phyloP scores from a whole-genome alignment of 2,329 filamentous ascomycete species.

The Venturia effusa region DNA sequence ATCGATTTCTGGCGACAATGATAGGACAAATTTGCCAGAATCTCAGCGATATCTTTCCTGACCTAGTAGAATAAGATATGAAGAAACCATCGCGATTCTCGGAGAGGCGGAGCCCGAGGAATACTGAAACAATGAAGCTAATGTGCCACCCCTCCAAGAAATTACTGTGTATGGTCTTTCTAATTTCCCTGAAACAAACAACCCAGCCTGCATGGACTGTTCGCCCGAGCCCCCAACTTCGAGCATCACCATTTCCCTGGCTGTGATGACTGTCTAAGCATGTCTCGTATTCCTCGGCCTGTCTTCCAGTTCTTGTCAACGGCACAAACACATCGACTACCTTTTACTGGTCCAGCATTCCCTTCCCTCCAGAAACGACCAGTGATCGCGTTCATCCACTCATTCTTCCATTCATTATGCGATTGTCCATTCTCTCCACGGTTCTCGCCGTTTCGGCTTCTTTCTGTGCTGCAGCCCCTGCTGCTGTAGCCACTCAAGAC shows the following conservation, averaged over 20 bases:
- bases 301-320: neutral
- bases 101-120: no score
- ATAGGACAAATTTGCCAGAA: no score
- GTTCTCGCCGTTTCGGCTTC: neutral
- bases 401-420: neutral
- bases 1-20: no score
- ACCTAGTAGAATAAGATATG: no score
- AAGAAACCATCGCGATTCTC: no score
- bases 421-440: neutral
- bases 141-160: no score
- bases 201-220: neutral
- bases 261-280: neutral
- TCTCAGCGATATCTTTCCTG: no score
- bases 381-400: neutral
- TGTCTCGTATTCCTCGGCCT: neutral
- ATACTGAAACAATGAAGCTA: no score
- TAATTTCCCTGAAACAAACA: neutral
- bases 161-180: no score
- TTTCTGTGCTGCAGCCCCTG: neutral
- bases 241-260: neutral
- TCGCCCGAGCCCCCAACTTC: neutral
- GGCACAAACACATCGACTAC: neutral
- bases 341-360: neutral
- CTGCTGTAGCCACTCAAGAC: neutral
- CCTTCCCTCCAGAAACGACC: neutral